These are phyloP conservation scores for Mucor sp. DNA, from an alignment of 371 early-diverging fungal genomes.

Conservation along the genomic window DNA sequence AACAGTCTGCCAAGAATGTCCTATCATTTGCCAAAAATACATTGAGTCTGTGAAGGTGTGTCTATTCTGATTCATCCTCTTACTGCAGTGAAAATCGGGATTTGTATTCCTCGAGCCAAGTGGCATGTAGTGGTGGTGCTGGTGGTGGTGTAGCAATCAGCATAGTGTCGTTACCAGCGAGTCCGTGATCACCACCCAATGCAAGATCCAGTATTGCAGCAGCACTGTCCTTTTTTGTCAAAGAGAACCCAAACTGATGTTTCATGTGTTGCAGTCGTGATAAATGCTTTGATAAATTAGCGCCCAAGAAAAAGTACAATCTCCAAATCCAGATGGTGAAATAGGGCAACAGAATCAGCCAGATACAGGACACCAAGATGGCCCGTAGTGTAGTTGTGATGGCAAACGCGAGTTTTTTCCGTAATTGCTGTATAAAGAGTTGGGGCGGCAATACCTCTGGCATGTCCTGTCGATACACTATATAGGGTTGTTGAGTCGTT, in stretches of 20 bases:
- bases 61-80: neutral
- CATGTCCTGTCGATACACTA: slow-evolving; percentile 79
- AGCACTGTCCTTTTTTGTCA: neutral
- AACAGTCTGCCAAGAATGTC: slow-evolving; percentile 75
- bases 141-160: neutral
- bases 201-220: neutral
- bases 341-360: slow-evolving; percentile 86
- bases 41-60: too few relatives aligned
- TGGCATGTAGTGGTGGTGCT: neutral
- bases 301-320: slow-evolving; percentile 74
- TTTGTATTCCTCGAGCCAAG: slow-evolving; percentile 21
- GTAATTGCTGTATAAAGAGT: slow-evolving; percentile 40
- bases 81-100: slow-evolving; percentile 16
- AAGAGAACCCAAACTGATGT: neutral
- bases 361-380: slow-evolving; percentile 68
- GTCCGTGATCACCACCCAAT: neutral
- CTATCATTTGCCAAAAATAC: slow-evolving; percentile 36
- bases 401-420: slow-evolving; percentile 23
- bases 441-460: slow-evolving; percentile 67
- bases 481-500: slow-evolving; percentile 22
- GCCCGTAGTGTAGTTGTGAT: slow-evolving; percentile 40
- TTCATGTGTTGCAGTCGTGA: slow-evolving; percentile 9
- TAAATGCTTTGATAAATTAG: slow-evolving; percentile 15
- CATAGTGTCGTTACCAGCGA: neutral
- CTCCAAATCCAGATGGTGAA: slow-evolving; percentile 84